phyloP scores from a whole-genome alignment of 2,329 filamentous ascomycete species.

The Aspergillus caelatus region DNA sequence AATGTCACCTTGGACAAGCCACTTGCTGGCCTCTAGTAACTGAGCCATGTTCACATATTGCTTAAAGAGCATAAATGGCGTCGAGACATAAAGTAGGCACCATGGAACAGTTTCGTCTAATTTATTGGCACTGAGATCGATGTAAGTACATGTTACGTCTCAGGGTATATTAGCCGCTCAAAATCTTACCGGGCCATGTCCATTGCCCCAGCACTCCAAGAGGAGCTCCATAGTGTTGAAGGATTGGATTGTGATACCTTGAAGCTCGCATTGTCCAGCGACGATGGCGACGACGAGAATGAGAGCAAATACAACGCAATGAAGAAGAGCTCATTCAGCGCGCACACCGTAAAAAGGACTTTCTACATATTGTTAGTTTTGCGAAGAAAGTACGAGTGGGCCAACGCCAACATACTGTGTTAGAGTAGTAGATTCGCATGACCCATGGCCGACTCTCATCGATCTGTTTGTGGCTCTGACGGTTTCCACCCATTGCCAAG shows the following conservation, averaged over 20 bases:
- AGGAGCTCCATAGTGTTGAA: conserved; percentile 34
- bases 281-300: conserved; percentile 85
- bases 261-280: conserved; percentile 59
- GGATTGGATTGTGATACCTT: not conserved
- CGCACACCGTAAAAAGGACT: conserved; percentile 84
- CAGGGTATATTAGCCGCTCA: not conserved
- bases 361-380: conserved; percentile 56
- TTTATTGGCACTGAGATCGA: conserved; percentile 68
- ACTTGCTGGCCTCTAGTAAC: conserved; percentile 84
- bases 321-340: conserved; percentile 90
- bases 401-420: conserved; percentile 66
- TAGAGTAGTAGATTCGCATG: conserved; percentile 90
- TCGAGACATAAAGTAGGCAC: conserved; percentile 75
- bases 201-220: conserved; percentile 89
- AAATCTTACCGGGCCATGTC: conserved; percentile 69
- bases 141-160: not conserved
- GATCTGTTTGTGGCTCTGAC: conserved; percentile 84
- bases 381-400: conserved; percentile 2
- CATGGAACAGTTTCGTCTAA: conserved; percentile 72
- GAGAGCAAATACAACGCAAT: conserved; percentile 93
- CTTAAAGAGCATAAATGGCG: conserved; percentile 83
- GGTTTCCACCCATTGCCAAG: conserved; percentile 76
- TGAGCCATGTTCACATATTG: conserved; percentile 90
- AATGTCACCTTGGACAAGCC: conserved; percentile 83
- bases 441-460: conserved; percentile 82